These are phyloP conservation scores for Suhomyces bolitotheri DNA, from an alignment of 1,139 yeast genomes.

Conservation along the genomic window DNA sequence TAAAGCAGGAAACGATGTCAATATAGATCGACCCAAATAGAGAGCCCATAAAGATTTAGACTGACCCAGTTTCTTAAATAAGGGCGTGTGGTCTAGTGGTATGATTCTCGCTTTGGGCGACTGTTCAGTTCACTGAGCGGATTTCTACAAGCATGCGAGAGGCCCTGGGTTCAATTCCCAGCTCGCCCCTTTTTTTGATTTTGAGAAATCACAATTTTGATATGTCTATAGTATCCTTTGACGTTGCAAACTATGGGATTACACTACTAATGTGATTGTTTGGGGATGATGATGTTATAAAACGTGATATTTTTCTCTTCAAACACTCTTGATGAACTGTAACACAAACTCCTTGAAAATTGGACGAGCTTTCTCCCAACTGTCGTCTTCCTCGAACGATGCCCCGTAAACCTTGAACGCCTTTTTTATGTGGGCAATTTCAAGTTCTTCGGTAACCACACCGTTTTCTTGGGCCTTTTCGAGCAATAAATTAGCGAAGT, in stretches of 20 bases:
- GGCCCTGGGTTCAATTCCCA: conserved; percentile 40
- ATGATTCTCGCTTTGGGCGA: conserved; percentile 23
- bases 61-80: background rate
- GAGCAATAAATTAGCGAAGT: conserved; percentile 60
- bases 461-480: conserved; percentile 53
- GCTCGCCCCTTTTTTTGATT: conserved; percentile 28
- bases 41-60: no score
- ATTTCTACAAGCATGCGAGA: conserved; percentile 27
- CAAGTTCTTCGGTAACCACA: conserved; percentile 44
- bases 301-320: background rate
- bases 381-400: conserved; percentile 35
- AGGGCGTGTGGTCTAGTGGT: conserved; percentile 26
- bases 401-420: conserved; percentile 61
- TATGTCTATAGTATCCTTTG: no score
- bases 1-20: no score
- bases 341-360: conserved; percentile 19
- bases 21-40: no score
- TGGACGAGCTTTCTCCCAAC: conserved; percentile 34
- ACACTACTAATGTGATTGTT: no score
- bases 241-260: no score
- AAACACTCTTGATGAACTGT: conserved; percentile 15
- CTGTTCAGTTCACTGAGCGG: conserved; percentile 9
- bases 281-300: no score
- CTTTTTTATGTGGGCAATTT: conserved; percentile 44
- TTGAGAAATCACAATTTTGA: no score